phyloP scores from a whole-genome alignment of 345 rosid species.

The Acer yangbiense region DNA sequence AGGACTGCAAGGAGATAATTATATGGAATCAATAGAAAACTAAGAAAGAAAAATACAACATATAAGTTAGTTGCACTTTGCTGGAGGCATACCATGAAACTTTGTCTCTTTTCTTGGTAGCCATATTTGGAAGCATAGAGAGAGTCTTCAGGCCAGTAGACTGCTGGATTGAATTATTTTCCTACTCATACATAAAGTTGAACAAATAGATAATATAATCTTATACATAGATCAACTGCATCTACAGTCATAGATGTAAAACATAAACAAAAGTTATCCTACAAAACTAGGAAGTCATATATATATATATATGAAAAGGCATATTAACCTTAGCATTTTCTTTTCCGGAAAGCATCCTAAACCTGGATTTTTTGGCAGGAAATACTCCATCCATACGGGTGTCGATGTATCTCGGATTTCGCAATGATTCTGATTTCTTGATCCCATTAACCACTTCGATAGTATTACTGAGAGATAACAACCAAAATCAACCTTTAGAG shows the following conservation, averaged over 20 bases:
- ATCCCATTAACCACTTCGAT: conserved; percentile 41
- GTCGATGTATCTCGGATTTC: conserved; percentile 66
- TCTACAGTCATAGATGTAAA: neutral
- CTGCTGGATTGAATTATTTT: conserved; percentile 47
- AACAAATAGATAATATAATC: conserved; percentile 18
- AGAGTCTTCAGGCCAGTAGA: conserved; percentile 45
- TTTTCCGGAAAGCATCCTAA: conserved; percentile 52
- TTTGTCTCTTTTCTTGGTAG: conserved; percentile 51
- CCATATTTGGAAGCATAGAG: conserved; percentile 54
- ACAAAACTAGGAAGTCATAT: conserved; percentile 8
- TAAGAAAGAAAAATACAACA: neutral
- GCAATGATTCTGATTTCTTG: conserved; percentile 52
- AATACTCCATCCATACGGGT: conserved; percentile 73
- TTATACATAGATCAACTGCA: neutral
- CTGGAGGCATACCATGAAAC: conserved; percentile 47
- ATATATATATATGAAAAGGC: conserved; percentile 3
- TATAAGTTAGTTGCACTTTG: conserved; percentile 2
- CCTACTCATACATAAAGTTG: conserved; percentile 43
- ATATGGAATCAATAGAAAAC: conserved; percentile 13
- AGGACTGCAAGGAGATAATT: conserved; percentile 40
- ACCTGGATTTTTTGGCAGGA: conserved; percentile 77
- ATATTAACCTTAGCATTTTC: conserved; percentile 66
- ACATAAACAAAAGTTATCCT: neutral
- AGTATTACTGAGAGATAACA: conserved; percentile 23
- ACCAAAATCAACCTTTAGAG: neutral